Evolutionary conservation across 352 stramenopile species (phyloP), one percentile per base, ranked within the genome.

Genomic region (Phytophthora fragariaefolia): DNA sequence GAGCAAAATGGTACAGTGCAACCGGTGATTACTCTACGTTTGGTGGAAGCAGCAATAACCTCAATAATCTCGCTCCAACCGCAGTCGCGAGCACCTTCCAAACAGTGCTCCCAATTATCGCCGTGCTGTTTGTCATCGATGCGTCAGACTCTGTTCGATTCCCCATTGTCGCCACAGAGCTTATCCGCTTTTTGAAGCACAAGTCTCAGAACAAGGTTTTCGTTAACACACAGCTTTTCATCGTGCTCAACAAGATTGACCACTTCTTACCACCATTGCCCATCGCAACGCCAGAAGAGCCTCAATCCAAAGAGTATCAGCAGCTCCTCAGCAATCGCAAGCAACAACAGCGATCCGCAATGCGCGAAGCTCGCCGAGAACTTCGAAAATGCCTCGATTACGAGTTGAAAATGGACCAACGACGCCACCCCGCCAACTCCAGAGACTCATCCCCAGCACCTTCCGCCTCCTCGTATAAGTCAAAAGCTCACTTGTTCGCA

Each of bases 221-320:
- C 38, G 53, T 67, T 15, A 69, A 72, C 7, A 50, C 76, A 0
- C 82, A 74, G 36, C 69, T 90, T 30, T 77, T 87, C 38, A 49
- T 89, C 2, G 24, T 91, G 15, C 57, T 91, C 32, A 91, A 91
- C 71, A 91, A 91, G 69, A 74, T 59, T 1, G 82, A 90, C 51
- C 46, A 63, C 17, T 69, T 73, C 13, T 18, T 79, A 13, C 61
- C 47, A 5, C 43, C 32, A 8, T 15, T 58, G 23, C 51, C 36
- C 0, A 18, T 34, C 5, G 60, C 69, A 58, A 69, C 61, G 3
- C 59, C 61, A 18, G 66, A 71, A 47, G 53, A 57, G 7, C 49
- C 38, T 5, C 34, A 69, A n/a, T 48, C 51, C 36, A 50, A 58
- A 55, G 57, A 72, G 53, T 59, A 60, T 12, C 66, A 77, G 50